Conservation (phyloP, 371 early-diverging fungal genomes). For the Chytridiales sp. region DNA sequence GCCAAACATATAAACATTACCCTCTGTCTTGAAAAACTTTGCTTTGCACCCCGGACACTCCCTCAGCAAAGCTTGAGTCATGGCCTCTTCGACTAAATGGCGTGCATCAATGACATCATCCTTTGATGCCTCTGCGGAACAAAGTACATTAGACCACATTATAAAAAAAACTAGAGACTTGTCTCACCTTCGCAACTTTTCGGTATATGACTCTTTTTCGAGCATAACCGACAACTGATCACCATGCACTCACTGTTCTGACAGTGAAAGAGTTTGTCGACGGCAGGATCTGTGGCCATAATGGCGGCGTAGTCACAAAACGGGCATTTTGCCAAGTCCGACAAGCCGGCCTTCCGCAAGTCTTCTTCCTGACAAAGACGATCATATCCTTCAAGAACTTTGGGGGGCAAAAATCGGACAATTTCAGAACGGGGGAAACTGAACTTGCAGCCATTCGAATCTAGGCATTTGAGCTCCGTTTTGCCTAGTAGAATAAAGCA, state of each 20-base stretch:
- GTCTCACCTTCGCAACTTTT: constrained; percentile 44
- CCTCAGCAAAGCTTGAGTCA: constrained; percentile 55
- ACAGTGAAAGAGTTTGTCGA: constrained; percentile 50
- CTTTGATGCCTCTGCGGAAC: constrained; percentile 35
- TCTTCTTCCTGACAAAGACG: constrained; percentile 47
- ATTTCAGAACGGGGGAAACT: constrained; percentile 43
- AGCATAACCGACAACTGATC: constrained; percentile 49
- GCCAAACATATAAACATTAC: constrained; percentile 56
- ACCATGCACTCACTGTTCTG: constrained; percentile 36
- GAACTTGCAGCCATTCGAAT: constrained; percentile 40
- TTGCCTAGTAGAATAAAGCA: constrained; percentile 21
- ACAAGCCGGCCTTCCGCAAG: constrained; percentile 43
- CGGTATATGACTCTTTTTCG: constrained; percentile 46
- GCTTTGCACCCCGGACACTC: constrained; percentile 50
- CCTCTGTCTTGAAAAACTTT: constrained; percentile 35
- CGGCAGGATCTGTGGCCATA: constrained; percentile 32
- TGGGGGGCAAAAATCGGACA: constrained; percentile 31
- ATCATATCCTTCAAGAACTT: constrained; percentile 42
- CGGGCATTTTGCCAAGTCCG: constrained; percentile 48
- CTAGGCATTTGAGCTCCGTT: constrained; percentile 49
- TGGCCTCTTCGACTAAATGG: constrained; percentile 54
- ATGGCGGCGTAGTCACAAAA: constrained; percentile 52
- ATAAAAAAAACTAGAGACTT: background rate
- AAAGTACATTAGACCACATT: background rate
- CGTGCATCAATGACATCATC: constrained; percentile 40